Evolutionary conservation across 2,329 filamentous ascomycete genomes (phyloP).

Genomic region (Alternaria ethzedia): DNA sequence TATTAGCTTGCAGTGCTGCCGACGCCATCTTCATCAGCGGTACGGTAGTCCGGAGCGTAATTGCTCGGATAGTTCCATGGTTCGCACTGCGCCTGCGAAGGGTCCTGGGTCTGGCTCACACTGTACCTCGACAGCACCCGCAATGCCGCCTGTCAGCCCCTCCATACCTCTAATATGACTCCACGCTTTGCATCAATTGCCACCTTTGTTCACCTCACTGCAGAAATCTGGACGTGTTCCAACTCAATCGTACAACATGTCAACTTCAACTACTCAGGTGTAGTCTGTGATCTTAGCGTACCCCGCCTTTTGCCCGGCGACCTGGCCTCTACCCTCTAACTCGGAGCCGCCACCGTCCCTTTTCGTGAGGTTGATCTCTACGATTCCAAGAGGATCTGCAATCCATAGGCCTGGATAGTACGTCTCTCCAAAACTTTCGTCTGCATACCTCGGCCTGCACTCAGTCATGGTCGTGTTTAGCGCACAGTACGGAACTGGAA

Average conservation of each 20-base stretch:
- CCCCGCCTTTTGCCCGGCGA: conserved; percentile 1
- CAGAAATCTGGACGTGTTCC: not conserved
- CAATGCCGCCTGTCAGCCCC: not conserved
- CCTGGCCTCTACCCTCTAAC: not conserved
- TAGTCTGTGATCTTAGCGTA: conserved; percentile 1
- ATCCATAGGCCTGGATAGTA: not conserved
- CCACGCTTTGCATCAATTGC: not conserved
- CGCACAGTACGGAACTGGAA: not conserved
- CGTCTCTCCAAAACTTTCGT: not conserved
- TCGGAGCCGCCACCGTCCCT: not conserved
- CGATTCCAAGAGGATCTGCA: not conserved
- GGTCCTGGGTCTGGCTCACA: conserved; percentile 8
- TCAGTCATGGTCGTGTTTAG: not conserved
- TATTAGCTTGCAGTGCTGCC: conserved; percentile 12
- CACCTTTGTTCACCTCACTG: not conserved
- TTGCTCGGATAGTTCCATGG: conserved; percentile 19
- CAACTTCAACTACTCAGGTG: not conserved
- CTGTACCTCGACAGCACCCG: not conserved
- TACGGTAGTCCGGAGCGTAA: conserved; percentile 11
- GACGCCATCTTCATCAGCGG: conserved; percentile 22
- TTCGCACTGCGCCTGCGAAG: conserved; percentile 10
- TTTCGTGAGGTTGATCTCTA: not conserved
- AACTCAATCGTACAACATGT: not conserved
- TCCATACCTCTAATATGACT: not conserved
- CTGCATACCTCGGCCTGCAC: not conserved